Evolutionary conservation across 2,329 filamentous ascomycete genomes (phyloP).

Genomic region (Botryotinia convoluta): DNA sequence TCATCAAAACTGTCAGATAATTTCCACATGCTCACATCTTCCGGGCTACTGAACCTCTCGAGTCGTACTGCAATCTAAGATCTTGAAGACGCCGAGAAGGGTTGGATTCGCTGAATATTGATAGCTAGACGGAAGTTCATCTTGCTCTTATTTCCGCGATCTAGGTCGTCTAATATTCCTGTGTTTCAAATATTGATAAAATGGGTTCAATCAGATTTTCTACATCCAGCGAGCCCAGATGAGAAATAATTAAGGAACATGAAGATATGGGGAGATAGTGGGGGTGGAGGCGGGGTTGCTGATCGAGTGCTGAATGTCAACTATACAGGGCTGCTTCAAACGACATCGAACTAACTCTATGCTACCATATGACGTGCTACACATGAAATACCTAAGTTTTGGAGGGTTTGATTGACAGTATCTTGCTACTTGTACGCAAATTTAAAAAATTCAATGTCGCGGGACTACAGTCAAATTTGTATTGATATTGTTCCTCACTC

Average conservation of each 20-base stretch:
- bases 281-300: background rate
- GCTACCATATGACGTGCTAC: background rate
- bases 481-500: background rate
- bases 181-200: background rate
- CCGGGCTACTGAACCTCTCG: background rate
- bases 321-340: background rate
- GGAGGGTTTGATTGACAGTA: background rate
- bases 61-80: background rate
- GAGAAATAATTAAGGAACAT: background rate
- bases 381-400: background rate
- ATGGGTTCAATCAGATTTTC: background rate
- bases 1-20: background rate
- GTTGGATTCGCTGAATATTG: background rate
- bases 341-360: background rate
- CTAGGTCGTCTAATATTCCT: background rate
- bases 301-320: background rate
- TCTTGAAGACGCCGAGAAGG: background rate
- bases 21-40: background rate
- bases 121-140: background rate
- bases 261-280: background rate
- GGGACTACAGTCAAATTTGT: background rate
- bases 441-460: background rate
- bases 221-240: background rate
- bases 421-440: background rate
- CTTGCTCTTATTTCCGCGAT: background rate